phyloP scores from a whole-genome alignment of 2,329 filamentous ascomycete species.

The Alternaria triticimaculans region DNA sequence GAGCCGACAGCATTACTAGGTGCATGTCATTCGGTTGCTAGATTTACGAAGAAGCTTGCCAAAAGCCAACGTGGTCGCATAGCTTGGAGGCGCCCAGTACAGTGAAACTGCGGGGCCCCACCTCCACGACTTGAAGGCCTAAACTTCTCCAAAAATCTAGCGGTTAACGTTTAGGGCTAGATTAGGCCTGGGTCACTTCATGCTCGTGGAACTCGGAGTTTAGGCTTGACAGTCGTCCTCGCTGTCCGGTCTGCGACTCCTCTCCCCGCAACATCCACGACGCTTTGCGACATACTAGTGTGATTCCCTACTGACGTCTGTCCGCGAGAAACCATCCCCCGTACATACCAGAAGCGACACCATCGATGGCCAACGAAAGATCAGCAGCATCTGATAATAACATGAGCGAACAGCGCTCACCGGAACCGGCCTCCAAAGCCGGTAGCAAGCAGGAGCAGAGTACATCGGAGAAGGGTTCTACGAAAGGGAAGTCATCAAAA shows the following conservation, averaged over 20 bases:
- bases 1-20: background rate
- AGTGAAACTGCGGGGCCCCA: constrained; percentile 39
- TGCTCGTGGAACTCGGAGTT: constrained; percentile 13
- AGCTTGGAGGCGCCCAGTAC: constrained; percentile 4
- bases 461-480: constrained; percentile 16
- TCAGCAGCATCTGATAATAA: constrained; percentile 17
- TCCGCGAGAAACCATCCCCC: background rate
- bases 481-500: constrained; percentile 35
- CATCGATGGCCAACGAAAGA: constrained; percentile 18
- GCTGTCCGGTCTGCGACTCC: background rate
- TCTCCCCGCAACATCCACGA: constrained; percentile 11
- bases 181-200: constrained; percentile 12
- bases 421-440: constrained; percentile 19
- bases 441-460: constrained; percentile 21
- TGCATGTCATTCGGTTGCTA: background rate
- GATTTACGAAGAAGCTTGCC: background rate
- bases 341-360: background rate
- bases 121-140: constrained; percentile 21
- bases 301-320: background rate
- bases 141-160: constrained; percentile 25
- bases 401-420: constrained; percentile 20
- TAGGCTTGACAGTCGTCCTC: constrained; percentile 21
- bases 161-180: constrained; percentile 16
- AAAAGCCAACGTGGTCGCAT: background rate
- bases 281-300: background rate